Conservation (phyloP, 495 filamentous ascomycete genomes). For the Penicillium bialowiezense region DNA sequence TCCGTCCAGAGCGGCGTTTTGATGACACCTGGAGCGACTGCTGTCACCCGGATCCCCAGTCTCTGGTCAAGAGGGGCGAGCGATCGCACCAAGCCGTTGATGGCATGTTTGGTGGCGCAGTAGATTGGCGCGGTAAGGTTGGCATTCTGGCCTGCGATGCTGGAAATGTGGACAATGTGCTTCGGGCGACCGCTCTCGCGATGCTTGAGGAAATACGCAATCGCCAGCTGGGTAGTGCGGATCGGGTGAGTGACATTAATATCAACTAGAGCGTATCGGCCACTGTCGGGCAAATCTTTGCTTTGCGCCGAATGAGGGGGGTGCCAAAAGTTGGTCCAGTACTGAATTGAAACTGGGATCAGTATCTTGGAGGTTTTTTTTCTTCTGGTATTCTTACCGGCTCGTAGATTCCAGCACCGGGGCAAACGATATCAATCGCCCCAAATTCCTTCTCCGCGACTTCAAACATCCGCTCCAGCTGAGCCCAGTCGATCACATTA, state of each 20-base stretch:
- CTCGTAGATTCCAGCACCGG: constrained; percentile 68
- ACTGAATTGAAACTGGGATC: constrained; percentile 16
- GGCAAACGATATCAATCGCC: constrained; percentile 62
- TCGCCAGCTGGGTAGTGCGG: constrained; percentile 62
- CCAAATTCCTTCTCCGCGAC: constrained; percentile 53
- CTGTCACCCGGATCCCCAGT: constrained; percentile 61
- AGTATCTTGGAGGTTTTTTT: neutral
- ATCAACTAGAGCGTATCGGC: constrained; percentile 57
- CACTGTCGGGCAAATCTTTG: constrained; percentile 42
- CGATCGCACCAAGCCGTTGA: constrained; percentile 58
- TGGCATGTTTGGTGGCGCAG: constrained; percentile 59
- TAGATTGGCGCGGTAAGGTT: constrained; percentile 55
- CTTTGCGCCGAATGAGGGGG: constrained; percentile 49
- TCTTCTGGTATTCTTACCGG: constrained; percentile 40
- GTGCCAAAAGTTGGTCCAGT: constrained; percentile 66
- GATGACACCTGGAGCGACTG: constrained; percentile 64
- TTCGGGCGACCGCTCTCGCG: constrained; percentile 36
- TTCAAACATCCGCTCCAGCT: constrained; percentile 58
- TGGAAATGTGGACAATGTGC: constrained; percentile 59
- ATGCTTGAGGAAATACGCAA: constrained; percentile 51
- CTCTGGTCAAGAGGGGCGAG: constrained; percentile 47
- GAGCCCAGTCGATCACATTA: constrained; percentile 58
- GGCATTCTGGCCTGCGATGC: constrained; percentile 58
- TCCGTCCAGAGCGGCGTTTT: constrained; percentile 70
- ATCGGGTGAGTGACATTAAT: constrained; percentile 72